Base-by-base conservation (phyloP, 352 stramenopile species). In the Globisporangium radiosum region DNA sequence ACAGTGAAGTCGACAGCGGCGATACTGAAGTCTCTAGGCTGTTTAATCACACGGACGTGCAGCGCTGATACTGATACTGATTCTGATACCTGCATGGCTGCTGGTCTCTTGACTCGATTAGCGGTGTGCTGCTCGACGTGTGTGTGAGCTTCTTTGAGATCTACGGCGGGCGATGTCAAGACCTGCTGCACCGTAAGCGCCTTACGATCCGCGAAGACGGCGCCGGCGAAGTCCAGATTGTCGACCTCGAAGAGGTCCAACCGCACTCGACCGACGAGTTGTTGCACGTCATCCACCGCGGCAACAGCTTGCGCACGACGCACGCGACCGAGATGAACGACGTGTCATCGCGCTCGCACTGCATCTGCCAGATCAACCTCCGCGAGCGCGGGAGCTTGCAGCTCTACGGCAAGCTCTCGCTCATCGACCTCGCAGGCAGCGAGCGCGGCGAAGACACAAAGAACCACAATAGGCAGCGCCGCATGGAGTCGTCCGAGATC, bases 121-220 rank as follows among this genome's bases (percentile, higher is more conserved):
- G 73, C 3, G 78, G 71, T 36, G 72, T 83, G 43, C 65, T 83
- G 10, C 60, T 98, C 40, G 81, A 88, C 42, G 85, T 98, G 8
- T 92, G 84, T 50, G 83, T 98, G 53, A 97, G 88, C 40, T 97
- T 98, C 43, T 99, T 98, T 63, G 96, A 99, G 76, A 98, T 99
- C 49, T 99, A 99, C 59, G 94, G 96, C 0, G 94, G 94, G 48
- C 95, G 97, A 38, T 92, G 97, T 33, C 94, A 98, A 52, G 96
- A 99, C 68, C 66, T 99, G 17, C 70, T 99, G 45, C 78, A 86
- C 57, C 81, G 92, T 42, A 94, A 95, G 55, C 71, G 79, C 10
- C 78, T 98, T 14, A 97, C 88, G 49, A 97, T 97, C 65, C 81
- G 96, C 3, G 95, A 98, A 76, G 94, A 99, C 69, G 91, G 87